These are phyloP conservation scores for Crepidotus variabilis DNA, from an alignment of 768 basidiomycete species.

Conservation along the genomic window DNA sequence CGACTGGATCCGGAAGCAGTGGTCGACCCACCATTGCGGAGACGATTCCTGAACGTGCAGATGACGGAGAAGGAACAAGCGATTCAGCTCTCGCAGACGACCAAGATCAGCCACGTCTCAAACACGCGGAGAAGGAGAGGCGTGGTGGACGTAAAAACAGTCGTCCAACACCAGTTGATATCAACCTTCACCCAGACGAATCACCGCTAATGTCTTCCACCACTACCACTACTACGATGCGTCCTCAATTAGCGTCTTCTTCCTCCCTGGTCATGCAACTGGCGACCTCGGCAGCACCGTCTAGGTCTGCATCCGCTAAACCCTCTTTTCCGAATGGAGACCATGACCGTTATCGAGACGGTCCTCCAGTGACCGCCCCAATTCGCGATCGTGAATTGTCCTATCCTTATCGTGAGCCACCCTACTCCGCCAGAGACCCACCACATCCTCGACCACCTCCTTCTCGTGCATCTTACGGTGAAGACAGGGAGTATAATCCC, in stretches of 20 bases:
- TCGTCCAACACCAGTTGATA: conserved; percentile 17
- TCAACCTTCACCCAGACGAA: conserved; percentile 10
- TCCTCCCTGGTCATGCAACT: conserved; percentile 22
- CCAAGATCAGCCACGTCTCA: conserved; percentile 11
- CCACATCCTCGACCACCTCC: conserved; percentile 5
- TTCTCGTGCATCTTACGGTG: conserved; percentile 2
- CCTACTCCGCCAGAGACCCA: neutral
- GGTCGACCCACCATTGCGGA: conserved; percentile 38
- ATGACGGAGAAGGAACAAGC: conserved; percentile 14
- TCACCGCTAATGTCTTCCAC: neutral
- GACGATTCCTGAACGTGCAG: conserved; percentile 33
- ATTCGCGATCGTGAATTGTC: conserved; percentile 13
- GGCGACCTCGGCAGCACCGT: conserved; percentile 15
- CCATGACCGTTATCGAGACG: conserved; percentile 12
- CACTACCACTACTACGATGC: conserved; percentile 10
- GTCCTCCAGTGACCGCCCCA: conserved; percentile 9
- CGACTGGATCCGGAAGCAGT: conserved; percentile 33
- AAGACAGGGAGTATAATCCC: conserved; percentile 14
- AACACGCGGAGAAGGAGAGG: conserved; percentile 12
- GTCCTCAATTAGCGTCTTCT: conserved; percentile 3
- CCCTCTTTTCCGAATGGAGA: conserved; percentile 21
- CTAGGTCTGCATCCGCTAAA: conserved; percentile 19
- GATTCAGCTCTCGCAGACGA: conserved; percentile 5
- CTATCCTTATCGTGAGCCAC: conserved; percentile 4
- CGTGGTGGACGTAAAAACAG: conserved; percentile 15